Evolutionary conservation across 495 filamentous ascomycete species (phyloP), one percentile per base, ranked within the genome.

Genomic region (Cudoniella acicularis): DNA sequence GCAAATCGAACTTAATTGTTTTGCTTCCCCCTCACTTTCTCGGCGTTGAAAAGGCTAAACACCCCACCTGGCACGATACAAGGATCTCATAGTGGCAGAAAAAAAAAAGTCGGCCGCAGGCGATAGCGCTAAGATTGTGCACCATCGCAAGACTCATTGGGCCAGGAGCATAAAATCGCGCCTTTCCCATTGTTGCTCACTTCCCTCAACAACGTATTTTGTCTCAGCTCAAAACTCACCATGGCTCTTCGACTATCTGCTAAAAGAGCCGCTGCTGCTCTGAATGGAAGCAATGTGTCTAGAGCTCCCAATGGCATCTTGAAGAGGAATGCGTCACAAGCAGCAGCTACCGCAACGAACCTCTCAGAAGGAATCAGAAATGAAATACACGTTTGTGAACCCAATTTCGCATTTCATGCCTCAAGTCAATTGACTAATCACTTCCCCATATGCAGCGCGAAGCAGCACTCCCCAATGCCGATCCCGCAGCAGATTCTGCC

Each of bases 401-500:
- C 17, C 2, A 21, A 20, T 24, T 13, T 40, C 21, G 8, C 9
- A 42, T 17, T 48, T 17, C 30, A 24, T 16, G 60, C 16, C n/a
- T 9, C 21, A 40, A 23, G 17, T 0, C 11, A 40, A 10, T 41
- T 26, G 27, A 1, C 40, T 25, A 27, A 50, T 10, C 23, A 27
- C 42, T 53, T 17, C 50, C 26, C 8, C 51, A 25, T 23, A 10
- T 55, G n/a, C 66, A 90, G 83, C 82, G 80, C 65, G 86, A 90
- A 69, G 72, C 83, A 8, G 64, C 75, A 23, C 70, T 95, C 13
- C 79, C 89, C 1, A 89, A 87, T 59, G 79, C 89, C 21, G 94
- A 98, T 70, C 94, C 94, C 10, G 63, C 86, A 0, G 57, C 80
- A 2, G 88, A 96, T 71, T 96, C 92, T 17, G 70, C 80, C 55